Conservation (phyloP, 495 filamentous ascomycete species). For the Peziza echinospora region DNA sequence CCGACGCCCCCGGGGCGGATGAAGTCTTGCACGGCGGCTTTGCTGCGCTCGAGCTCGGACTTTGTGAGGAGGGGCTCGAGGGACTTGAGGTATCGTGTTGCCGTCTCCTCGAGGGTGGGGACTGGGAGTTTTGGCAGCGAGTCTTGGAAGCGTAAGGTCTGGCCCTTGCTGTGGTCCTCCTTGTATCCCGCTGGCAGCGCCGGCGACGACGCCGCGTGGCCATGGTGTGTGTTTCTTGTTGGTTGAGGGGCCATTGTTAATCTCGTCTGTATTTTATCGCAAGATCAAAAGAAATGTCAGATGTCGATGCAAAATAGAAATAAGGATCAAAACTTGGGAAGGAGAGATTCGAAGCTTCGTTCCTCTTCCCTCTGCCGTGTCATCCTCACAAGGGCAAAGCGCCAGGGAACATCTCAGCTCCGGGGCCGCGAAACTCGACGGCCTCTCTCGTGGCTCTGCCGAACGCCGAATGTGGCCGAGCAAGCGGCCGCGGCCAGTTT, state of each 20-base stretch:
- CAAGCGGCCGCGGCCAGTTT: background rate
- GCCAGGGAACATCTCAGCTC: background rate
- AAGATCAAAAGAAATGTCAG: background rate
- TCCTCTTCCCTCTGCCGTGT: too few relatives aligned
- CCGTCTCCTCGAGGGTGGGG: conserved; percentile 82
- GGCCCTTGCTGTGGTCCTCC: conserved; percentile 76
- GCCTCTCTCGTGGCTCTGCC: background rate
- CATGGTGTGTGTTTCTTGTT: background rate
- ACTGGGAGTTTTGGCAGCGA: conserved; percentile 82
- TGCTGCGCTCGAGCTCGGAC: conserved; percentile 39
- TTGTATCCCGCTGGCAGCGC: conserved; percentile 46
- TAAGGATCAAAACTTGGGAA: background rate
- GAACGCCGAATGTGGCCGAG: background rate
- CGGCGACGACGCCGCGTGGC: background rate
- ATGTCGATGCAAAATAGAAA: background rate
- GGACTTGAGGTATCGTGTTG: conserved; percentile 76
- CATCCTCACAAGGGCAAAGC: too few relatives aligned
- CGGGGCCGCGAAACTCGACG: background rate
- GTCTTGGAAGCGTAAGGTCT: conserved; percentile 90
- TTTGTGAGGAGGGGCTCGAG: conserved; percentile 49
- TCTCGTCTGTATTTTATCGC: background rate
- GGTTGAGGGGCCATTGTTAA: background rate
- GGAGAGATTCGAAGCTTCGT: background rate
- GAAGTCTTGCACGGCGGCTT: conserved; percentile 44
- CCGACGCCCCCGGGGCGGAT: conserved; percentile 51